Conservation (phyloP, 345 rosid genomes). For the Salix brachista region DNA sequence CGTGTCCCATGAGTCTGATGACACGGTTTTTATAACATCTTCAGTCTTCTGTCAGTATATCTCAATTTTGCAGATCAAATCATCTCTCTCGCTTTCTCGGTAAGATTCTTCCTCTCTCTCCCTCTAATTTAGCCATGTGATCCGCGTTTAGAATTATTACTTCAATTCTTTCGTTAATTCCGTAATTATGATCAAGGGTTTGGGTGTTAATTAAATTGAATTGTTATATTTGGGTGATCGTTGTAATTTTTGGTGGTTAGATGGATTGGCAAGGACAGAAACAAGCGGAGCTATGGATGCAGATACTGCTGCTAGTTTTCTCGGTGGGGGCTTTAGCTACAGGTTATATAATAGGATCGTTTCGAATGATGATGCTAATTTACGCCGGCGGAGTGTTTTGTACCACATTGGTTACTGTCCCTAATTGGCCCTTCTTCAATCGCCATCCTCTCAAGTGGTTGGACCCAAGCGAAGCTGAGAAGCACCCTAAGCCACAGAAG, state of each 20-base stretch:
- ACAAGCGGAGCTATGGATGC: conserved; percentile 90
- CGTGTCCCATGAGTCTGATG: background rate
- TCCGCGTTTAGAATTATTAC: background rate
- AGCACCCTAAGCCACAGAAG: conserved; percentile 68
- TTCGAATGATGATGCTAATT: conserved; percentile 65
- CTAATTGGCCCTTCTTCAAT: conserved; percentile 89
- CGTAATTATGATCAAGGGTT: background rate
- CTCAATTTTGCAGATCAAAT: background rate
- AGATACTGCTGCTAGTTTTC: conserved; percentile 59
- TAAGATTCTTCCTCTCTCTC: background rate
- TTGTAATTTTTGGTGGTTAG: background rate
- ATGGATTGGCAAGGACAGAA: conserved; percentile 99
- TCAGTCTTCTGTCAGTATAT: background rate
- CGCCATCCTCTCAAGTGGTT: conserved; percentile 78
- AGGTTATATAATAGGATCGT: conserved; percentile 61
- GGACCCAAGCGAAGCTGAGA: conserved; percentile 73
- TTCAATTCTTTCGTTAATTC: background rate
- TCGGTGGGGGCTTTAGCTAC: conserved; percentile 49
- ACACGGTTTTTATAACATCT: background rate
- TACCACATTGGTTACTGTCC: conserved; percentile 67
- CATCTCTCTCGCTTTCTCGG: background rate
- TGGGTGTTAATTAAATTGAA: background rate
- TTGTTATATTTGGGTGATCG: background rate
- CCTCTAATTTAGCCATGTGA: background rate
- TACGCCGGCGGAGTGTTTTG: conserved; percentile 73